Base-by-base conservation (phyloP, 441 rosid genomes). In the Francoa sonchifolia region DNA sequence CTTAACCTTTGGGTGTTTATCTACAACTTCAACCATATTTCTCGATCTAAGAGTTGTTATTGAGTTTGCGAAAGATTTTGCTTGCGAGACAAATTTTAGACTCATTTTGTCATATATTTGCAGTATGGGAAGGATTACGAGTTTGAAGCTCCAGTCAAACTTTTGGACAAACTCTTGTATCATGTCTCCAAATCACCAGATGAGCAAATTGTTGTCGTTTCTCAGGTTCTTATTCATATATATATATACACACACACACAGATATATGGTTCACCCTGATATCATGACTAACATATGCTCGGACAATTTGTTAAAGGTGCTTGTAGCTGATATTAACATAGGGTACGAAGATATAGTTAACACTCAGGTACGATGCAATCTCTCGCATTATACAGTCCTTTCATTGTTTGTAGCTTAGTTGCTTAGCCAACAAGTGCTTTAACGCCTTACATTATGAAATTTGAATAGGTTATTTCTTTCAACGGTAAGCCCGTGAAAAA, bases 71-170 rank as follows among this genome's bases (percentile, higher is more conserved):
- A n/a, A n/a, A n/a, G n/a, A n/a, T n/a, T n/a, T n/a, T n/a, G n/a
- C n/a, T n/a, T n/a, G n/a, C n/a, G n/a, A n/a, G n/a, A n/a, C n/a
- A n/a, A n/a, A n/a, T n/a, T n/a, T n/a, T n/a, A n/a, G n/a, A n/a
- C 12, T 33, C 15, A 1, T 13, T 61, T 45, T 44, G 42, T n/a
- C 13, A 7, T 35, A 19, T 49, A n/a, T 50, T 2, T 65, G 30
- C 76, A 88, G 98, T 85, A 85, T 59, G 94, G 97, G 27, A 89
- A 85, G 71, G 87, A 82, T 34, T 88, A 88, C 33, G 93, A 85
- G 43, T 89, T 55, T 35, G 94, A 79, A 56, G 86, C 98, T 54
- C 96, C 96, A 4, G 98, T 85, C 22, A 85, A 89, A 62, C 76
- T 89, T 21, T 71, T 85, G 71, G 94, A 82, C 63, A 85, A 82